A percentile compares a stretch with the other conserved stretches of the same genome.
phyloP scores from a whole-genome alignment of 768 basidiomycete genomes.

The Auricularia sp. region DNA sequence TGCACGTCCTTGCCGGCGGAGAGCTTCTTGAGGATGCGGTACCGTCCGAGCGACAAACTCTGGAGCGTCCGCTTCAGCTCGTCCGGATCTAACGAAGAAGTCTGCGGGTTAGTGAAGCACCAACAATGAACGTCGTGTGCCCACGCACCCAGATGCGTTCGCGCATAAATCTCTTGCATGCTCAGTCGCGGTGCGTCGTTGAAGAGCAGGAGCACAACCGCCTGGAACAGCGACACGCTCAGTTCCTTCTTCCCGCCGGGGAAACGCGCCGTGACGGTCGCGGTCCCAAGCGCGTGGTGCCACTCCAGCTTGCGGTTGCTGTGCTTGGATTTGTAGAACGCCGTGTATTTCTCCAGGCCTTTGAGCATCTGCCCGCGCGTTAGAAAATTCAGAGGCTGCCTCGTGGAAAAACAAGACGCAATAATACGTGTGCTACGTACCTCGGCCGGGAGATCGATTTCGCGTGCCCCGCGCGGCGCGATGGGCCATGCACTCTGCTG shows the following conservation, averaged over 20 bases:
- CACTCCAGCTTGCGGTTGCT: conserved; percentile 67
- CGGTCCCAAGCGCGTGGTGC: conserved; percentile 82
- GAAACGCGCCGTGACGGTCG: conserved; percentile 64
- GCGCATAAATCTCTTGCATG: conserved; percentile 56
- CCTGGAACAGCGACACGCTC: conserved; percentile 84
- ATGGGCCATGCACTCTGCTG: conserved; percentile 88
- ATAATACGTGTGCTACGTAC: conserved; percentile 25
- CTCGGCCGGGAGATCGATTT: conserved; percentile 41
- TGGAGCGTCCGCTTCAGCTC: conserved; percentile 82
- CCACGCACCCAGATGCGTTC: conserved; percentile 61
- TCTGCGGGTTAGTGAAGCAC: conserved; percentile 1
- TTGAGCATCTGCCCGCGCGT: conserved; percentile 51
- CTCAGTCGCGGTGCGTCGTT: conserved; percentile 52
- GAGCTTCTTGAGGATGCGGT: conserved; percentile 74
- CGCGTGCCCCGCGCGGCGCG: conserved; percentile 33
- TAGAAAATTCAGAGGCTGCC: conserved; percentile 4
- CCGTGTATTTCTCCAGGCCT: conserved; percentile 49
- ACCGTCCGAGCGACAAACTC: conserved; percentile 84
- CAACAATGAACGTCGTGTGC: not conserved
- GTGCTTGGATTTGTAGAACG: conserved; percentile 74
- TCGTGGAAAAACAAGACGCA: not conserved
- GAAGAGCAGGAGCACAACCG: conserved; percentile 77
- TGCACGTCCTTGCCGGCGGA: conserved; percentile 71
- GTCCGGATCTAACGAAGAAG: conserved; percentile 38
- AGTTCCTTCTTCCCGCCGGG: conserved; percentile 67